A percentile compares a stretch with the other conserved stretches of the same genome.
Conservation (phyloP, 345 rosid species). For the Durio zibethinus region DNA sequence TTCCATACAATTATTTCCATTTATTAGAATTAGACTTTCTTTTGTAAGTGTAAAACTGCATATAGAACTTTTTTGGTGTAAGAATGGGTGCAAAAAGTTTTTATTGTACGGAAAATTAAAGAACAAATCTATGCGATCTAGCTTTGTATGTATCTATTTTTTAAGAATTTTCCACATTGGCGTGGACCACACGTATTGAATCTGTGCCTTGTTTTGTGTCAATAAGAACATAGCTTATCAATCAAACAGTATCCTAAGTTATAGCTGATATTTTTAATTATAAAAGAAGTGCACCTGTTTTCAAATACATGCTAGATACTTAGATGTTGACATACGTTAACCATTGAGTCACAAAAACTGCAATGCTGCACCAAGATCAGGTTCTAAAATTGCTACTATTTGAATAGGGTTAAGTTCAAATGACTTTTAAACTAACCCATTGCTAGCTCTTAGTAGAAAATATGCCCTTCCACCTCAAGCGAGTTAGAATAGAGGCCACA, state of each 20-base stretch:
- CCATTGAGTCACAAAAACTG: background rate
- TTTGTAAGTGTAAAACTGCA: background rate
- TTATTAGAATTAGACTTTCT: background rate
- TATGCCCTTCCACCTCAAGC: background rate
- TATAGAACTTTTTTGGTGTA: background rate
- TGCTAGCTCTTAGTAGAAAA: background rate
- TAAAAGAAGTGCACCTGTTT: background rate
- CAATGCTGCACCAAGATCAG: background rate
- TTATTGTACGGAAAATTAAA: background rate
- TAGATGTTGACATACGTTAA: background rate
- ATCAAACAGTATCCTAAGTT: background rate
- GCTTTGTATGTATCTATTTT: background rate
- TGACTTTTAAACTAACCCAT: background rate
- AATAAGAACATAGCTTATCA: background rate
- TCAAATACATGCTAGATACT: background rate
- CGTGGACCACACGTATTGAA: background rate
- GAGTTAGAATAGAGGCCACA: background rate
- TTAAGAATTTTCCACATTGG: background rate
- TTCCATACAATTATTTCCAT: background rate
- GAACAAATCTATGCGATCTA: background rate
- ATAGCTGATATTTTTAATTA: background rate
- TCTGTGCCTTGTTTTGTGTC: background rate
- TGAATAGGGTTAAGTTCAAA: background rate
- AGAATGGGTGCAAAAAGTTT: background rate
- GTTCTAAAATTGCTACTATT: background rate